Evolutionary conservation across 129 eudicot species (phyloP).

Genomic region (Sambucus nigra): DNA sequence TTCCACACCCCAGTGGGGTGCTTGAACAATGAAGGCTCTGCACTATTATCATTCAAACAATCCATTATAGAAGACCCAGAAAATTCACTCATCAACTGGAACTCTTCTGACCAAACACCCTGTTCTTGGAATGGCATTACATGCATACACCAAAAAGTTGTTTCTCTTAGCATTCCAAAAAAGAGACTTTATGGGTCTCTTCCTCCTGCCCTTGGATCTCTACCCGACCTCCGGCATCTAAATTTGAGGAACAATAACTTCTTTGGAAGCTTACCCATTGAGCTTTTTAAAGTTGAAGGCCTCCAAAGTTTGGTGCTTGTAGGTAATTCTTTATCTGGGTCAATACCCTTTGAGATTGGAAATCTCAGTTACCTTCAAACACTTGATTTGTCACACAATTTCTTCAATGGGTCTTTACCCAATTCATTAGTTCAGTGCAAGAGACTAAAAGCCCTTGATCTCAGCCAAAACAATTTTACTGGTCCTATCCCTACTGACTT

Average conservation of each 20-base stretch:
- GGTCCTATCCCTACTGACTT: conserved; percentile 74
- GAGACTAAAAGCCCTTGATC: conserved; percentile 65
- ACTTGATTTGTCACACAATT: conserved; percentile 77
- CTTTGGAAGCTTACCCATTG: conserved; percentile 50
- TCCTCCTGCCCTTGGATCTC: conserved; percentile 63
- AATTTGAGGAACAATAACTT: conserved; percentile 71
- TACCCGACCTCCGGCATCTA: conserved; percentile 72
- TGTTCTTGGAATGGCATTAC: conserved; percentile 99
- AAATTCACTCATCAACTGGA: conserved; percentile 73
- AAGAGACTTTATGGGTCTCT: conserved; percentile 75
- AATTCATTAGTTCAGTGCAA: conserved; percentile 55
- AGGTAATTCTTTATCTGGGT: conserved; percentile 83
- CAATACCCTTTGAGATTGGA: conserved; percentile 60
- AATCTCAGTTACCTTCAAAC: conserved; percentile 62
- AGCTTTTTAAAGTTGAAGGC: conserved; percentile 68
- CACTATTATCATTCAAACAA: conserved; percentile 62
- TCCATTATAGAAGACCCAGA: conserved; percentile 74
- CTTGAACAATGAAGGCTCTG: conserved; percentile 73
- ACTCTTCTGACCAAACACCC: conserved; percentile 72
- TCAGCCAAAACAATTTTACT: conserved; percentile 68
- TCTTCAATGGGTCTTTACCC: conserved; percentile 81
- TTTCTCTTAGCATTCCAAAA: conserved; percentile 86
- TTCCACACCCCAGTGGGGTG: conserved; percentile 33
- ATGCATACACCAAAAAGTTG: conserved; percentile 66
- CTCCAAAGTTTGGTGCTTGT: conserved; percentile 90